Evolutionary conservation across 2,329 filamentous ascomycete species (phyloP).

Genomic region (Sclerotinia minor): DNA sequence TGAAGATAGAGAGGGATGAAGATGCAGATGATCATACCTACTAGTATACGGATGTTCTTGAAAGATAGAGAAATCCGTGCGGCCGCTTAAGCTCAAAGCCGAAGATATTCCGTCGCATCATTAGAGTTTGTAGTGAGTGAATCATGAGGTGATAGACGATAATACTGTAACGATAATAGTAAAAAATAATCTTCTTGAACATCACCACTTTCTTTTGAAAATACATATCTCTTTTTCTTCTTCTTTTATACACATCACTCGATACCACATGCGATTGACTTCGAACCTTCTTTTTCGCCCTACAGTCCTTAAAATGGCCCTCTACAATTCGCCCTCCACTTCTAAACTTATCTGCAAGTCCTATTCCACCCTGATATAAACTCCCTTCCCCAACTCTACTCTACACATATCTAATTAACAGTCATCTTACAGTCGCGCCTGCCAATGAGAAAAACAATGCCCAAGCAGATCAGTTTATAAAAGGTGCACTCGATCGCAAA

Average conservation of each 20-base stretch:
- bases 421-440: conserved; percentile 55
- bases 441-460: conserved; percentile 56
- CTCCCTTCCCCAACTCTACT: neutral
- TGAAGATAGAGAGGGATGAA: too few relatives aligned
- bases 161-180: too few relatives aligned
- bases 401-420: conserved; percentile 4
- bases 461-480: conserved; percentile 76
- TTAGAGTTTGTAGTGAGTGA: neutral
- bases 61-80: neutral
- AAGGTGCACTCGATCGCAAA: conserved; percentile 58
- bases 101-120: neutral
- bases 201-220: neutral
- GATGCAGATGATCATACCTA: too few relatives aligned
- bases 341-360: conserved; percentile 41
- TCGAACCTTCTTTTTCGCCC: conserved; percentile 29
- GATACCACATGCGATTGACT: conserved; percentile 30
- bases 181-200: neutral
- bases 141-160: neutral
- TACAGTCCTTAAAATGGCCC: conserved; percentile 36
- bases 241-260: too few relatives aligned
- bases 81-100: neutral
- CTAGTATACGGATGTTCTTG: too few relatives aligned
- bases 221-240: neutral
- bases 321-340: conserved; percentile 34
- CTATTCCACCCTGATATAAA: conserved; percentile 6